Conservation (phyloP, 768 basidiomycete species). For the Fomitopsis serialis region DNA sequence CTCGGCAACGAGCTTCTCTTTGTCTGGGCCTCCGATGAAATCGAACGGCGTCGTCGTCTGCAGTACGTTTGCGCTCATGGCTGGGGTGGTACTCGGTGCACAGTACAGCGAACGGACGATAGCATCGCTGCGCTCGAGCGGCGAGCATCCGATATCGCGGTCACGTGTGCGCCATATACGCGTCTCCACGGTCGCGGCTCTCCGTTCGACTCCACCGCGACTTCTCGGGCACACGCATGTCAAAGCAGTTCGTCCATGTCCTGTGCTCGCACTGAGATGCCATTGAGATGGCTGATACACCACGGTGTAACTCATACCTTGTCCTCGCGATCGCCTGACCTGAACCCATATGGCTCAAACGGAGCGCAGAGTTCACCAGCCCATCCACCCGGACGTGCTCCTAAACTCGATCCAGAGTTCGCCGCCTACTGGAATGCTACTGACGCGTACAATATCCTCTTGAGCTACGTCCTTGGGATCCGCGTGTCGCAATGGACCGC, state of each 20-base stretch:
- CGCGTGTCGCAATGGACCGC: constrained; percentile 44
- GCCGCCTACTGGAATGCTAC: constrained; percentile 51
- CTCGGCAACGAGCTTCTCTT: constrained; percentile 43
- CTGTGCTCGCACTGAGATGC: not conserved
- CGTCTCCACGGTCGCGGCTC: not conserved
- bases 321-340: not conserved
- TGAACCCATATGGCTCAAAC: not conserved
- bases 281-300: too few relatives aligned
- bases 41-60: constrained; percentile 46
- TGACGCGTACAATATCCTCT: constrained; percentile 42
- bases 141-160: not conserved
- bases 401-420: constrained; percentile 61
- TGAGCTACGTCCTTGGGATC: constrained; percentile 59
- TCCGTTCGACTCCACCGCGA: not conserved
- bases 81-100: not conserved
- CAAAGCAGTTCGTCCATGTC: not conserved
- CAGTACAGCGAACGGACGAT: not conserved
- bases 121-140: not conserved
- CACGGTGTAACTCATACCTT: not conserved
- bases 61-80: constrained; percentile 18
- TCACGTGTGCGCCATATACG: not conserved
- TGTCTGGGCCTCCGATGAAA: constrained; percentile 36
- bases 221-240: not conserved
- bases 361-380: constrained; percentile 28
- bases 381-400: constrained; percentile 58